Evolutionary conservation across 2,329 filamentous ascomycete genomes (phyloP), one percentile per base, ranked within the genome.

Genomic region (Verticillium nubilum): DNA sequence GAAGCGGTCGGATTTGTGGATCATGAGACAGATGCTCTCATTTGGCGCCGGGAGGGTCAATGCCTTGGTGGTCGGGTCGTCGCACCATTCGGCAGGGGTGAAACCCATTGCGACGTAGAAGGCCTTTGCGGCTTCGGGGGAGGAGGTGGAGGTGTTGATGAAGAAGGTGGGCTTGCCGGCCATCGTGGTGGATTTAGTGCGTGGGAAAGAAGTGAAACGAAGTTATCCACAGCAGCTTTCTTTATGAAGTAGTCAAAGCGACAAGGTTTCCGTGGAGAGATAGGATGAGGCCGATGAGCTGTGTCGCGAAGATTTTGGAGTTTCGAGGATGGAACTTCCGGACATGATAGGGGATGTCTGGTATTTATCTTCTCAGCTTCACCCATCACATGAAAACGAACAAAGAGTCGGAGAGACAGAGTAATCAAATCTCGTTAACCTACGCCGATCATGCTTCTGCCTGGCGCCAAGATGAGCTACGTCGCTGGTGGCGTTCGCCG

Each of bases 11-110:
- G 56, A 52, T n/a, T 54, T 55, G 53, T 66, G 64, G 15, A 67
- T 52, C 64, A 67, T 66, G 59, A 67, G 61, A 42, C 61, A 61
- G 17, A 66, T 60, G n/a, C 62, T 65, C 26, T 62, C 42, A 42
- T 67, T 67, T 15, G 62, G 57, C 3, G 54, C 59, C 2, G 66
- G 66, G 13, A 67, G 61, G 17, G 57, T 60, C 58, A 66, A 59
- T 2, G 63, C 42, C 9, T 53, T 54, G 7, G 66, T 65, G 28
- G 62, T 57, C 4, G 60, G 29, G 54, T 62, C 61, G 7, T 59
- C 60, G 29, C 60, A 67, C 13, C 50, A 60, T 17, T 60, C 29
- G 17, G 62, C 33, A 23, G 31, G 47, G 12, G 42, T 55, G 47
- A 67, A 62, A 12, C 56, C 59, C 17, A 67, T 55, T 5, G 64